Conservation (phyloP, 192 early-diverging fungal genomes). For the Diversispora eburnea region DNA sequence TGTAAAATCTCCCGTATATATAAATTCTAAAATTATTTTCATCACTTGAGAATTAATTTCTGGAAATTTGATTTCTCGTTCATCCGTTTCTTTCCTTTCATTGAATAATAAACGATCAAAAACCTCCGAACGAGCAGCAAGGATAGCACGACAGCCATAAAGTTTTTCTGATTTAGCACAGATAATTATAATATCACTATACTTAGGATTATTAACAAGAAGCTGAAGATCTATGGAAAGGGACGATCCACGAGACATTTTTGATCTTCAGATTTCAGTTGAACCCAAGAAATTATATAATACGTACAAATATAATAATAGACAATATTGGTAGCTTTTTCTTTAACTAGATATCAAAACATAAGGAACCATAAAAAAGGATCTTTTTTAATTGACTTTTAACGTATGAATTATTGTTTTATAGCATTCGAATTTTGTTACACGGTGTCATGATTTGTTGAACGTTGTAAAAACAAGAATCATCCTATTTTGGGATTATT, state of each 20-base stretch:
- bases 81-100: conserved; percentile 14
- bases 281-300: too few species aligned
- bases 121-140: conserved; percentile 5
- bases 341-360: too few species aligned
- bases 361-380: too few species aligned
- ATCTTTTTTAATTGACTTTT: too few species aligned
- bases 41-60: neutral
- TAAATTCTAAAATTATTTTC: conserved; percentile 9
- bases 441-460: too few species aligned
- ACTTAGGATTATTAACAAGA: conserved; percentile 9
- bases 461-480: too few species aligned
- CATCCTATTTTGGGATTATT: too few species aligned
- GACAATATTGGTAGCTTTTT: too few species aligned
- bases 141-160: neutral
- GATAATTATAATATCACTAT: neutral
- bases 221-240: neutral
- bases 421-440: too few species aligned
- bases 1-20: neutral
- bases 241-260: neutral
- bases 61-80: neutral
- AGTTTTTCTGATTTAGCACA: neutral
- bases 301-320: too few species aligned
- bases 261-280: neutral
- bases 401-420: too few species aligned
- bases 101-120: conserved; percentile 10